Percentiles rank a stretch among this genome's conserved stretches.
Evolutionary conservation across 2,329 filamentous ascomycete genomes (phyloP).

Genomic region (Scedosporium apiospermum): DNA sequence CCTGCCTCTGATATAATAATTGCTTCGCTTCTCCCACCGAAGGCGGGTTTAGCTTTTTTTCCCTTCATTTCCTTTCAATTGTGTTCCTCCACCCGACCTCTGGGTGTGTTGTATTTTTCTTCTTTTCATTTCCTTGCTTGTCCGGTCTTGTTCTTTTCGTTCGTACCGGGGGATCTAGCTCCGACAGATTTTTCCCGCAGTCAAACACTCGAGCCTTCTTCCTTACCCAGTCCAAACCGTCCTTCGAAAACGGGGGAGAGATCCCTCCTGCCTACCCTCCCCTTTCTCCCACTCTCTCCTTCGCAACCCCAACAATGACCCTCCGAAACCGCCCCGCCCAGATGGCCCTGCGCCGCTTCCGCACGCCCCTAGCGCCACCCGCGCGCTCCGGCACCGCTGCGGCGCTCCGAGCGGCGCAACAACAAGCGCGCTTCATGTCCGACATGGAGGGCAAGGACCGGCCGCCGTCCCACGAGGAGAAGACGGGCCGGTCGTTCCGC

Average conservation of each 20-base stretch:
- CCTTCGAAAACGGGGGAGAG: not conserved
- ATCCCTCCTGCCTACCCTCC: not conserved
- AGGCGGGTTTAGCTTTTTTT: not conserved
- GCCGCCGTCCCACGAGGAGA: constrained; percentile 23
- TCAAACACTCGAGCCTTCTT: not conserved
- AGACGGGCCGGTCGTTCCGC: constrained; percentile 36
- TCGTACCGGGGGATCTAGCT: not conserved
- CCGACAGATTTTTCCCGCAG: not conserved
- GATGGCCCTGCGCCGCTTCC: not conserved
- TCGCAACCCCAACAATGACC: not conserved
- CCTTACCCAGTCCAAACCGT: not conserved
- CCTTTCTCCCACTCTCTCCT: not conserved
- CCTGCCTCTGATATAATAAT: not conserved
- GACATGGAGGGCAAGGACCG: constrained; percentile 2
- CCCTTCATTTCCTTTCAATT: not conserved
- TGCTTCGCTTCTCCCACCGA: not conserved
- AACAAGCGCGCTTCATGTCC: constrained; percentile 3
- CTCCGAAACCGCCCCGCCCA: constrained; percentile 3
- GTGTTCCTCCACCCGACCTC: not conserved
- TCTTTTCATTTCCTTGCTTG: not conserved
- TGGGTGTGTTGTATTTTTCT: not conserved
- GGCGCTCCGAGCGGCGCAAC: not conserved
- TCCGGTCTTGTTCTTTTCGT: not conserved
- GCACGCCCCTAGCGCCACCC: not conserved
- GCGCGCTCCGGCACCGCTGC: not conserved